Evolutionary conservation across 2,329 filamentous ascomycete genomes (phyloP).

Genomic region (Cladophialophora bantiana): DNA sequence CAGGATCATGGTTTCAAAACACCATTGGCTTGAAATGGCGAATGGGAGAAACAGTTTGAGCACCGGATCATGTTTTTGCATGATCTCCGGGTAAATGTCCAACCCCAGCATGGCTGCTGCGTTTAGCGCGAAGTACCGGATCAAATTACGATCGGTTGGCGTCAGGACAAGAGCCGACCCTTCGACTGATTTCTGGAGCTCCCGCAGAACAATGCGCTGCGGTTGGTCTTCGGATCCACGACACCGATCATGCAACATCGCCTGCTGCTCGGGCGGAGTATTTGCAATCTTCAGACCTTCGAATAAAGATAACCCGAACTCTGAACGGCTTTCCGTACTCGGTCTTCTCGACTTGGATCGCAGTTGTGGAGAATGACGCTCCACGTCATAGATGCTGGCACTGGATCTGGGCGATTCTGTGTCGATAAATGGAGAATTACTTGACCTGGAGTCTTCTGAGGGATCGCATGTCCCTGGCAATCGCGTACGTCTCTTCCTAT

Average conservation of each 20-base stretch:
- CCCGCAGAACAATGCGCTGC: constrained; percentile 10
- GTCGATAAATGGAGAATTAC: constrained; percentile 11
- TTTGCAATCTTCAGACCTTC: constrained; percentile 23
- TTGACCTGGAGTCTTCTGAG: constrained; percentile 3
- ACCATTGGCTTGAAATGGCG: constrained; percentile 32
- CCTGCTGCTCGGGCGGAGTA: constrained; percentile 14
- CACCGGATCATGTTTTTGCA: constrained; percentile 28
- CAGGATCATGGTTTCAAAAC: constrained; percentile 34
- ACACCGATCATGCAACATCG: background rate
- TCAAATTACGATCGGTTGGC: constrained; percentile 26
- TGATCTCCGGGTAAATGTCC: constrained; percentile 27
- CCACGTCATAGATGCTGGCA: background rate
- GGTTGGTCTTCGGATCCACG: constrained; percentile 5
- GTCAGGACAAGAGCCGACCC: constrained; percentile 9
- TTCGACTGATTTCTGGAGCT: constrained; percentile 18
- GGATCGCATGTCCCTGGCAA: constrained; percentile 2
- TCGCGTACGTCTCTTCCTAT: background rate
- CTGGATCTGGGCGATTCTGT: constrained; percentile 11
- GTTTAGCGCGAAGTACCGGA: constrained; percentile 31
- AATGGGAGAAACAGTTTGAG: constrained; percentile 31
- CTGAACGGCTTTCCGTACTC: constrained; percentile 23
- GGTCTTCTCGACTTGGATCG: constrained; percentile 5
- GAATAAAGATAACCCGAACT: constrained; percentile 27
- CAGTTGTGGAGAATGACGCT: constrained; percentile 5
- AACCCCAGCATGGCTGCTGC: constrained; percentile 30